phyloP scores from a whole-genome alignment of 495 filamentous ascomycete species.

The Aspergillus mulundensis region DNA sequence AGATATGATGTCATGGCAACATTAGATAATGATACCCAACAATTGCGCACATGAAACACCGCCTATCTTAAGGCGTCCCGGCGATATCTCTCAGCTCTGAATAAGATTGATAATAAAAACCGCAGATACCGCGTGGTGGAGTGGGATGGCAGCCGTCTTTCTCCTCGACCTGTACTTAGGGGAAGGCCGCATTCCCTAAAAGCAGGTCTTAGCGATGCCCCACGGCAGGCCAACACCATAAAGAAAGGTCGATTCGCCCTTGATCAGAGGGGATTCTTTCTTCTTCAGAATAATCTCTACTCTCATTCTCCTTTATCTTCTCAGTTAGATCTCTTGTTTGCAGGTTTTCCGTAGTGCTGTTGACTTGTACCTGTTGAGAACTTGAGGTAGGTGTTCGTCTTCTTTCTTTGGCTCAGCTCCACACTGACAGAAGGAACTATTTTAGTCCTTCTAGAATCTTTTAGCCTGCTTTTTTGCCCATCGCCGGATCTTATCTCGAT shows the following conservation, averaged over 20 bases:
- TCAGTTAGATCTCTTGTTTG: too few relatives aligned
- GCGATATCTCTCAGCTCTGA: background rate
- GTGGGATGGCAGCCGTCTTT: slow-evolving; percentile 31
- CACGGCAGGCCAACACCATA: slow-evolving; percentile 19
- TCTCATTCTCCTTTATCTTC: background rate
- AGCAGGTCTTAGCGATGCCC: slow-evolving; percentile 47
- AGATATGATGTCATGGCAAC: slow-evolving; percentile 7
- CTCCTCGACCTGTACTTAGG: slow-evolving; percentile 52
- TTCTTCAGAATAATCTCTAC: slow-evolving; percentile 1
- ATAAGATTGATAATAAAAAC: slow-evolving; percentile 26
- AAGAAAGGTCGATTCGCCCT: slow-evolving; percentile 4
- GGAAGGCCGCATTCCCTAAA: slow-evolving; percentile 47
- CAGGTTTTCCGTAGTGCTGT: too few relatives aligned
- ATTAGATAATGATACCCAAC: background rate
- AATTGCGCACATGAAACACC: background rate
- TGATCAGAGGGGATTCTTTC: background rate
- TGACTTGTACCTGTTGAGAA: background rate
- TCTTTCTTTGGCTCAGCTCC: background rate
- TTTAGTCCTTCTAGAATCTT: slow-evolving; percentile 16
- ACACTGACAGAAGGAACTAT: slow-evolving; percentile 10
- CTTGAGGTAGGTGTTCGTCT: background rate
- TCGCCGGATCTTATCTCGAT: slow-evolving; percentile 5
- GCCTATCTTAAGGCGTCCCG: background rate
- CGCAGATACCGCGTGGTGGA: slow-evolving; percentile 14
- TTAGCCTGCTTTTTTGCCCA: slow-evolving; percentile 16